phyloP scores from a whole-genome alignment of 2,329 filamentous ascomycete genomes.

The Diaporthe longicolla region DNA sequence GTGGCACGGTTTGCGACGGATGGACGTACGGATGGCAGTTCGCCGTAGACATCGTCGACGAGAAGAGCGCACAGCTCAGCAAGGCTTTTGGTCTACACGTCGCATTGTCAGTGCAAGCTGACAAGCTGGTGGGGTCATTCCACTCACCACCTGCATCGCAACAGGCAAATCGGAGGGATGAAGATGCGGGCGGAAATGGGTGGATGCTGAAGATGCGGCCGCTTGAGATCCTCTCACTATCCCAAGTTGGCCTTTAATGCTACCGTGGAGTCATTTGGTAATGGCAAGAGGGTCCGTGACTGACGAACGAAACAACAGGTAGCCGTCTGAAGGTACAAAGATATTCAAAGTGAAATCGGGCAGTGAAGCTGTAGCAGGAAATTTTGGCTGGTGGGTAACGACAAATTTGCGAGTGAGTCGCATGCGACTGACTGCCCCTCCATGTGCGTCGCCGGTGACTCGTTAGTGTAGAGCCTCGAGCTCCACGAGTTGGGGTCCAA shows the following conservation, averaged over 20 bases:
- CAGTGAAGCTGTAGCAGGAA: conserved; percentile 32
- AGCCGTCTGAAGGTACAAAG: conserved; percentile 6
- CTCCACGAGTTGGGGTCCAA: conserved; percentile 20
- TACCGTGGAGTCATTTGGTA: conserved; percentile 76
- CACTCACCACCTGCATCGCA: conserved; percentile 55
- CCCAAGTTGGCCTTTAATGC: conserved; percentile 81
- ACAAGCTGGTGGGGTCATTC: conserved; percentile 31
- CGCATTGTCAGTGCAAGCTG: conserved; percentile 23
- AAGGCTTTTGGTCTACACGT: conserved; percentile 75
- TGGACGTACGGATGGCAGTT: conserved; percentile 86
- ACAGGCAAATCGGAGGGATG: conserved; percentile 40
- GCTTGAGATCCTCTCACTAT: conserved; percentile 84
- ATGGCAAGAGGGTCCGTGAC: conserved; percentile 40
- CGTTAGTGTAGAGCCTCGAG: conserved; percentile 15
- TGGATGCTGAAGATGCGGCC: conserved; percentile 65
- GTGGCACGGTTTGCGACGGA: conserved; percentile 42
- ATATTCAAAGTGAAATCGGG: conserved; percentile 1
- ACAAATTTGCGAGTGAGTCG: conserved; percentile 35
- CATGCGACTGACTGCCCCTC: conserved; percentile 24
- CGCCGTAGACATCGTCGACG: conserved; percentile 90
- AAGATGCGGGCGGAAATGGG: conserved; percentile 41
- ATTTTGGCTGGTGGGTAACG: conserved; percentile 43
- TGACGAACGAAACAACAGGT: conserved; percentile 24
- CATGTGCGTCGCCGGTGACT: conserved; percentile 28
- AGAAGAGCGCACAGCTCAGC: conserved; percentile 92